A percentile compares a stretch with the other conserved stretches of the same genome.
Evolutionary conservation across 192 early-diverging fungal species (phyloP).

Genomic region (Jimgerdemannia lactiflua): DNA sequence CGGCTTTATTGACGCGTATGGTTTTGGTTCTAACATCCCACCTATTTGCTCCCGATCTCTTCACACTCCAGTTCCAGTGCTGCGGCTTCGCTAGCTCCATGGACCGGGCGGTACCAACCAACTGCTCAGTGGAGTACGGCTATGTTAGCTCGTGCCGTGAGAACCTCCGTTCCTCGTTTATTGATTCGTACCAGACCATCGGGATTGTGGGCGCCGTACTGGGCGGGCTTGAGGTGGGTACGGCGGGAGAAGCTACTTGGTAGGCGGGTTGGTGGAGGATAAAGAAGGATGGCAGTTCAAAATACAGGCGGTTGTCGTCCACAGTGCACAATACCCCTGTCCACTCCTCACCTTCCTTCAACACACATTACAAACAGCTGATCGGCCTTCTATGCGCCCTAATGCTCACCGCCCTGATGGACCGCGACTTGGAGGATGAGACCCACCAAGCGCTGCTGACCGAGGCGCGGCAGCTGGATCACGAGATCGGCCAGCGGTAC

Average conservation of each 20-base stretch:
- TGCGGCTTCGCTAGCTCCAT: conserved; percentile 34
- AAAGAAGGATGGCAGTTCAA: conserved; percentile 7
- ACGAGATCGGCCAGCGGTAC: neutral
- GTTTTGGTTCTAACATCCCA: conserved; percentile 15
- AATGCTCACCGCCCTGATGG: neutral
- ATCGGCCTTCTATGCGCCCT: neutral
- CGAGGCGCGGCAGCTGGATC: neutral
- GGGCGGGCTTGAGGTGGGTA: conserved; percentile 31
- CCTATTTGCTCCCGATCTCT: no score
- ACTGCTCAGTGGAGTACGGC: conserved; percentile 23
- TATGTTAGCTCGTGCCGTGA: conserved; percentile 30
- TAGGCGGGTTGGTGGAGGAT: no score
- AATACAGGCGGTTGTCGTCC: conserved; percentile 6
- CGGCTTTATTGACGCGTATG: no score
- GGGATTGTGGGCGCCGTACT: conserved; percentile 34
- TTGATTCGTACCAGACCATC: conserved; percentile 33
- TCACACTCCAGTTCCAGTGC: conserved; percentile 36
- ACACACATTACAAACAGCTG: neutral
- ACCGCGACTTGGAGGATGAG: neutral
- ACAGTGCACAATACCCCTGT: no score
- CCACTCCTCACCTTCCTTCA: neutral
- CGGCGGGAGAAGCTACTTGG: no score
- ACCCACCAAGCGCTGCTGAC: neutral
- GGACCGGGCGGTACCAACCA: conserved; percentile 27
- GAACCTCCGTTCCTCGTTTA: conserved; percentile 31